phyloP scores from a whole-genome alignment of 139 green algal genomes.

The Micractinium conductrix region DNA sequence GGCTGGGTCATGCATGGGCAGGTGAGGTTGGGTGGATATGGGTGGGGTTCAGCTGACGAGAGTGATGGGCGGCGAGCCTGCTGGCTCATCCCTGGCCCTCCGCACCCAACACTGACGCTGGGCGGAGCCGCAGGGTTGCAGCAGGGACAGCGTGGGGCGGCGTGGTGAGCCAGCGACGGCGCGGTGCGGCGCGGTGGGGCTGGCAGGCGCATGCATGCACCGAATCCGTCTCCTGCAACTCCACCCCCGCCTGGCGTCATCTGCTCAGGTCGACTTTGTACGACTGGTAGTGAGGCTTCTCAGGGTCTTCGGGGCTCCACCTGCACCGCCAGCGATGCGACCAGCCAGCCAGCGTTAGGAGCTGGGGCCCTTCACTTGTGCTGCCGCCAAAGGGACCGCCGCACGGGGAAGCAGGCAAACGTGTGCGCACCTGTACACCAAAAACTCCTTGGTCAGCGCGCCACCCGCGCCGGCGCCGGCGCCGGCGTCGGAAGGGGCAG shows the following conservation, averaged over 20 bases:
- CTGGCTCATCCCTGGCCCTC: too few species aligned
- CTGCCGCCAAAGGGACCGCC: too few species aligned
- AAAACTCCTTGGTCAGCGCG: not conserved
- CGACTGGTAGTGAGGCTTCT: slow-evolving; percentile 86
- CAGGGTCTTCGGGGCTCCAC: slow-evolving; percentile 87
- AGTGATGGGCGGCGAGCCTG: too few species aligned
- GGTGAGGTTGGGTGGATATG: too few species aligned
- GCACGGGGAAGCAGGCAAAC: not conserved
- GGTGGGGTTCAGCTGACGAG: not conserved
- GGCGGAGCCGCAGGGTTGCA: not conserved
- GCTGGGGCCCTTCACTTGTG: not conserved
- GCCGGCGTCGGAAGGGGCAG: not conserved
- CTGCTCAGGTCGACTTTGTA: slow-evolving; percentile 95
- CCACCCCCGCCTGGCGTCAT: slow-evolving; percentile 4
- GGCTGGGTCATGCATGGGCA: not conserved
- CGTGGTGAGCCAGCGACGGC: not conserved
- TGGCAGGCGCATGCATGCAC: not conserved
- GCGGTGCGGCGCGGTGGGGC: not conserved
- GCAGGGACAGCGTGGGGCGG: not conserved
- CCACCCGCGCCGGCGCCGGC: too few species aligned
- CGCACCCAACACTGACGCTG: not conserved
- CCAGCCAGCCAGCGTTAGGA: not conserved
- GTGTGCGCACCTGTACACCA: not conserved
- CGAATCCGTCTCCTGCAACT: not conserved
- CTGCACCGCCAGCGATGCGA: not conserved